A percentile compares a stretch with the other conserved stretches of the same genome.
Evolutionary conservation across 2,329 filamentous ascomycete species (phyloP).

Genomic region (Microdochium bolleyi): DNA sequence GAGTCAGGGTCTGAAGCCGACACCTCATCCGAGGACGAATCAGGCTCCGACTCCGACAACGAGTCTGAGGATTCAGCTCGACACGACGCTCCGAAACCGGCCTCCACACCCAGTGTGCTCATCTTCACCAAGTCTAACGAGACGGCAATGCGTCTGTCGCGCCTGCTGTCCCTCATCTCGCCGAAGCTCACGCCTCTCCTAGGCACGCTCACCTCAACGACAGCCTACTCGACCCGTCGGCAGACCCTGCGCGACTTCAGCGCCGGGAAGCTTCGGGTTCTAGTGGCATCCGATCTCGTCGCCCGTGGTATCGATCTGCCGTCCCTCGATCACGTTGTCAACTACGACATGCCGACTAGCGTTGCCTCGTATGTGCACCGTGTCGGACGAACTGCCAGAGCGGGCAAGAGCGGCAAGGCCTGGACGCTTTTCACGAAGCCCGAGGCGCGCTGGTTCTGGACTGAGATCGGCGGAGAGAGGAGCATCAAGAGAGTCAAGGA

Average conservation of each 20-base stretch:
- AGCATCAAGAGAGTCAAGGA: constrained; percentile 36
- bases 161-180: constrained; percentile 63
- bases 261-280: constrained; percentile 55
- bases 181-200: constrained; percentile 48
- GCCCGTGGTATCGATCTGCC: constrained; percentile 82
- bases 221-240: constrained; percentile 61
- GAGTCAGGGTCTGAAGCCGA: constrained; percentile 5
- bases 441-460: constrained; percentile 90
- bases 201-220: constrained; percentile 69
- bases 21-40: constrained; percentile 19
- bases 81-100: constrained; percentile 2
- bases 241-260: constrained; percentile 62
- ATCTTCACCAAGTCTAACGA: constrained; percentile 92
- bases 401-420: constrained; percentile 65
- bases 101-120: constrained; percentile 43
- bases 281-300: constrained; percentile 90
- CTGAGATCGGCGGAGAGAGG: constrained; percentile 58
- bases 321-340: constrained; percentile 75
- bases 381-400: constrained; percentile 83
- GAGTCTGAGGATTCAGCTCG: constrained; percentile 5
- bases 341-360: constrained; percentile 84
- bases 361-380: constrained; percentile 83
- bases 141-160: constrained; percentile 75
- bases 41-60: constrained; percentile 16
- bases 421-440: constrained; percentile 80